Percentiles rank a stretch among this genome's conserved stretches.
These are phyloP conservation scores for Monilinia laxa DNA, from an alignment of 2,329 filamentous ascomycete species.

Conservation along the genomic window DNA sequence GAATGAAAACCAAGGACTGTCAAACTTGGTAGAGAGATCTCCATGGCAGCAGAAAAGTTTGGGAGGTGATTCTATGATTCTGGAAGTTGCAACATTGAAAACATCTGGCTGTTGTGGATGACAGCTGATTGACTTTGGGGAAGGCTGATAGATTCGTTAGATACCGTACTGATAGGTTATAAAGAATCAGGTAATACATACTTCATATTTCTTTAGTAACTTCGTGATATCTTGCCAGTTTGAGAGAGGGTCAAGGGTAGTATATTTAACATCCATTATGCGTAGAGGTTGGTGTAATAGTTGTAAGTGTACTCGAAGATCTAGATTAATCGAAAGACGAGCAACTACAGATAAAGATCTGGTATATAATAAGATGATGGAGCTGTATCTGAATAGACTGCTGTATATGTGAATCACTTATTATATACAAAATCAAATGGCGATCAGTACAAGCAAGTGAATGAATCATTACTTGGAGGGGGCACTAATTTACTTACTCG, in stretches of 20 bases:
- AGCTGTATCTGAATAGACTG: neutral
- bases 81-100: too few relatives aligned
- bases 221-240: neutral
- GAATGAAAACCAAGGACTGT: neutral
- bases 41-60: neutral
- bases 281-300: neutral
- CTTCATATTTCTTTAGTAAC: neutral
- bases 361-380: neutral
- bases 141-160: neutral
- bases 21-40: neutral
- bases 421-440: neutral
- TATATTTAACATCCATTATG: neutral
- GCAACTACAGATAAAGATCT: neutral
- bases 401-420: neutral
- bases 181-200: neutral
- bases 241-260: neutral
- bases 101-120: neutral
- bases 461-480: neutral
- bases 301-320: neutral
- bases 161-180: too few relatives aligned
- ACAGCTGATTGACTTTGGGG: neutral
- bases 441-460: neutral
- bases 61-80: neutral
- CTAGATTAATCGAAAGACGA: too few relatives aligned
- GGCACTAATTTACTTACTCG: neutral